A percentile compares a stretch with the other conserved stretches of the same genome.
phyloP scores from a whole-genome alignment of 192 early-diverging fungal genomes.

The Powellomyces hirtus region DNA sequence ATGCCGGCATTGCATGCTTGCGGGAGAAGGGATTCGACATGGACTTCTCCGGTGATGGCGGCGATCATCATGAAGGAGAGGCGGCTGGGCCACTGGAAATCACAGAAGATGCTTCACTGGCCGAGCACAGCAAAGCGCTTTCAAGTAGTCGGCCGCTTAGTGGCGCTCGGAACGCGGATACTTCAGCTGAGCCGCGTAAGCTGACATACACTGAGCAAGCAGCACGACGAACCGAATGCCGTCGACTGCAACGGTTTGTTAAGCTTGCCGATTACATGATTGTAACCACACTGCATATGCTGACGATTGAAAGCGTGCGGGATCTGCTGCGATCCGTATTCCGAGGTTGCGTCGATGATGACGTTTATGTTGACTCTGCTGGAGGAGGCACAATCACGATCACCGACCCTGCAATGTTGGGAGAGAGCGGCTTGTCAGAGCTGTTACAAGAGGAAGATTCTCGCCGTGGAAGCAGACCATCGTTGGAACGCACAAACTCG shows the following conservation, averaged over 20 bases:
- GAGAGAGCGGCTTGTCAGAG: constrained; percentile 19
- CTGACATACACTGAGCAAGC: constrained; percentile 62
- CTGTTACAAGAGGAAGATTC: constrained; percentile 17
- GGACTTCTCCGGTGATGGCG: background rate
- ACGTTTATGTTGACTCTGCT: constrained; percentile 48
- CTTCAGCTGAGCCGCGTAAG: constrained; percentile 10
- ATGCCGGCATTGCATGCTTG: constrained; percentile 42
- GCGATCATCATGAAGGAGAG: constrained; percentile 3
- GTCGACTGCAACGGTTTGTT: constrained; percentile 55
- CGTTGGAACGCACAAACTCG: background rate
- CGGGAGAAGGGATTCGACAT: constrained; percentile 52
- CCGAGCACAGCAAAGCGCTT: background rate
- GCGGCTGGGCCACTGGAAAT: constrained; percentile 5
- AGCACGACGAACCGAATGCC: constrained; percentile 53
- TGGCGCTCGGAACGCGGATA: constrained; percentile 10
- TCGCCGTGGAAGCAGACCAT: background rate
- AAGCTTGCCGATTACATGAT: constrained; percentile 60
- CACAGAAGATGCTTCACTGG: background rate
- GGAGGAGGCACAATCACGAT: constrained; percentile 24
- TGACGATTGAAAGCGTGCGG: constrained; percentile 44
- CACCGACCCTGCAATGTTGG: constrained; percentile 19
- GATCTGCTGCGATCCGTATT: constrained; percentile 45
- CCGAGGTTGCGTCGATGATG: constrained; percentile 46
- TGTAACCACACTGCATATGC: constrained; percentile 47
- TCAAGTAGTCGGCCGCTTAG: background rate